Conservation (phyloP, 1,139 yeast genomes). For the Zhuliangozyma parablackwelliae region DNA sequence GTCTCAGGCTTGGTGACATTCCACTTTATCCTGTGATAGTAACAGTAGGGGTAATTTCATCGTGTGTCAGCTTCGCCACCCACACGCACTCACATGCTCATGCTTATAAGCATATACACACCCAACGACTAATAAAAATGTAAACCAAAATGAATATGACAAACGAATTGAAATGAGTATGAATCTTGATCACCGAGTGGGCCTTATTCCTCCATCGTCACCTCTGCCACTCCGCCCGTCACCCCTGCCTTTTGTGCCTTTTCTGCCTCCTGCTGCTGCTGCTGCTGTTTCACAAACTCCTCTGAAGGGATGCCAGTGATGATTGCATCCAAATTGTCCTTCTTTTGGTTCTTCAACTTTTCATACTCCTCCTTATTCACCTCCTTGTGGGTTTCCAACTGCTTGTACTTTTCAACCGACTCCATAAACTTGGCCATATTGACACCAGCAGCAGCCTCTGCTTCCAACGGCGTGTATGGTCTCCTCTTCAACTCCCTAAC, state of each 20-base stretch:
- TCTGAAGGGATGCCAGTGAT: slow-evolving; percentile 32
- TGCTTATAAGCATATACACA: no score
- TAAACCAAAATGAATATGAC: no score
- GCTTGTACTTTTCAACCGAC: slow-evolving; percentile 55
- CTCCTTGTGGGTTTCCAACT: slow-evolving; percentile 33
- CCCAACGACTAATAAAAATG: no score
- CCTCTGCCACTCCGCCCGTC: slow-evolving; percentile 7
- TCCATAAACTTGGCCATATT: slow-evolving; percentile 64
- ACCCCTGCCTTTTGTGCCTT: no score
- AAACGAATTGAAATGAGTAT: no score
- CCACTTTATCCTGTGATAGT: no score
- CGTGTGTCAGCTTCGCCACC: no score
- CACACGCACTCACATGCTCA: no score
- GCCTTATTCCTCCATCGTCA: slow-evolving; percentile 18
- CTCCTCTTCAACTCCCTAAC: slow-evolving; percentile 68
- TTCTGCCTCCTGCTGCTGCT: no score
- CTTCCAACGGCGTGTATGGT: slow-evolving; percentile 84
- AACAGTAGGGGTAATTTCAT: no score
- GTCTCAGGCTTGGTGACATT: no score
- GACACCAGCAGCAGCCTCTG: slow-evolving; percentile 85
- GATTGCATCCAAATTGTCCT: slow-evolving; percentile 39
- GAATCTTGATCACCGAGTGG: no score
- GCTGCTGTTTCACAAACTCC: slow-evolving; percentile 12
- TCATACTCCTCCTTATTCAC: slow-evolving; percentile 37
- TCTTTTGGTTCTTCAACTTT: slow-evolving; percentile 31